Conservation (phyloP, 305 asterid genomes). For the Fraxinus angustifolia region DNA sequence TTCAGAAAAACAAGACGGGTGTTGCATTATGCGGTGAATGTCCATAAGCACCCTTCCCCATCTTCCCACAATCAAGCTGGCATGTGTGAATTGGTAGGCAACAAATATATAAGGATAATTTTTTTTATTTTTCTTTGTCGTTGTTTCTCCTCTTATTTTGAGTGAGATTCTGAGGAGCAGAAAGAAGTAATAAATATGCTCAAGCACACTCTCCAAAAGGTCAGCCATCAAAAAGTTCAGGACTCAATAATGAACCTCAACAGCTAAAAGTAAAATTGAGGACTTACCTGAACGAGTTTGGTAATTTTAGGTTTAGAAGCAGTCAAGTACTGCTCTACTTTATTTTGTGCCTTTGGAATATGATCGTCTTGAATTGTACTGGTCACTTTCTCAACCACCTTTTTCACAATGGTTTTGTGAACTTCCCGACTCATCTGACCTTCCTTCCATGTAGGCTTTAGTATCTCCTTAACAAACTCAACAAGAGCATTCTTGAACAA, state of each 20-base stretch:
- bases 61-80: background rate
- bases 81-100: background rate
- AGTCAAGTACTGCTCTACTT: constrained; percentile 67
- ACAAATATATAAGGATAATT: background rate
- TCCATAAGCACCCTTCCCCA: background rate
- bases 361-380: constrained; percentile 63
- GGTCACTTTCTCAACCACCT: constrained; percentile 89
- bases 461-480: constrained; percentile 80
- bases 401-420: constrained; percentile 87
- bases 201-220: background rate
- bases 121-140: background rate
- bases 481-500: constrained; percentile 73
- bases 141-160: background rate
- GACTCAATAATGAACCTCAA: constrained; percentile 4
- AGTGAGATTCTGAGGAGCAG: background rate
- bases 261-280: background rate
- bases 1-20: background rate
- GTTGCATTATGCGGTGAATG: background rate
- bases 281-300: constrained; percentile 82
- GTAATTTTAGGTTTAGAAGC: constrained; percentile 70
- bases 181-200: background rate
- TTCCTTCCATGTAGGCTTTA: constrained; percentile 95
- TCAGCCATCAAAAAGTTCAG: background rate
- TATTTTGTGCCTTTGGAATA: constrained; percentile 77
- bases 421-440: constrained; percentile 88